Evolutionary conservation across 805 yeast genomes (phyloP), one percentile per base, ranked within the genome.

Genomic region (Metschnikowia borealis): DNA sequence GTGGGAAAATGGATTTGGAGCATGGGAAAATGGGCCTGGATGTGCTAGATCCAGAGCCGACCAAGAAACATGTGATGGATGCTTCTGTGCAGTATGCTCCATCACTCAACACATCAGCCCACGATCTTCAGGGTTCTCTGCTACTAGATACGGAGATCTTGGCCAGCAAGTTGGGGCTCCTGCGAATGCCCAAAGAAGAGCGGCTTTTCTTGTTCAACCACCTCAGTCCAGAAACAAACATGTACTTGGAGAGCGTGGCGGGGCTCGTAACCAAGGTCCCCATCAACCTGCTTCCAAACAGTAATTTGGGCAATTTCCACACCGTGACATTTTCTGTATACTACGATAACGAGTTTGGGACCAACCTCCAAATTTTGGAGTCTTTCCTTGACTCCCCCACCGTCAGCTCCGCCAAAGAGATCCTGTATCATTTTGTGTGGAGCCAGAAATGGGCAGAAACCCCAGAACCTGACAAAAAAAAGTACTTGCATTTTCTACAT

Each of bases 381-480:
- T 13, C 23, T 11, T 32, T 44, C 15, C 36, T 20, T 26, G 37
- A 41, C 3, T 32, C 38, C 8, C 32, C 40, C 10, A 11, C 21
- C 3, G 21, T 41, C n/a, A 15, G 32, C 14, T 29, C 49, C 10
- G 31, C 40, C 7, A n/a, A 34, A 14, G 35, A 47, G 10, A 11
- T 34, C n/a, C 37, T 55, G 20, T 71, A 69, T 53, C 76, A 70
- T 49, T 58, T 73, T 18, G 68, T 66, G 38, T 72, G 72, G 52
- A 65, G 54, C 8, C 61, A 60, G 44, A 64, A 64, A 46, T 71
- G 74, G 74, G 46, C 54, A 2, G 69, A 66, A 20, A 68, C 65
- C 53, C 52, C 57, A 6, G 58, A 55, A 2, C 31, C 47, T 2
- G 69, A 69, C 48, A 62, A 60, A 32, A 52, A 53, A 5, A 57